Evolutionary conservation across 2,329 filamentous ascomycete genomes (phyloP).

Genomic region (Talaromyces sp.): DNA sequence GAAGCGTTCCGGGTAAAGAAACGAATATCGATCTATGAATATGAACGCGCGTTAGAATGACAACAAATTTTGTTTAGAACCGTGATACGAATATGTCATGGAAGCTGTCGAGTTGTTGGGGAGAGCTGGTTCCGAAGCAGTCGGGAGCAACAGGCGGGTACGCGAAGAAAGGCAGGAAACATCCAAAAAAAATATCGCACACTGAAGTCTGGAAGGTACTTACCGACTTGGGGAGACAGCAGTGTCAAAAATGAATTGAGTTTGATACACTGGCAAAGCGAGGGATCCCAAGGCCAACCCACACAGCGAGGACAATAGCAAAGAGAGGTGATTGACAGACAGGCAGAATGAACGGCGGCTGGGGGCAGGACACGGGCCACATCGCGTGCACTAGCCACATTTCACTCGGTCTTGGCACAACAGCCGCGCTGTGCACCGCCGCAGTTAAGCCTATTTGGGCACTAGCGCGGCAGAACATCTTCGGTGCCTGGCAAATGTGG

Average conservation of each 20-base stretch:
- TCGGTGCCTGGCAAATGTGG: slow-evolving; percentile 8
- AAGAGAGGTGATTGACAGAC: not conserved
- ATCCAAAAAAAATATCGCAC: not conserved
- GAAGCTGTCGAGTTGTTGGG: not conserved
- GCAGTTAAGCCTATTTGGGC: not conserved
- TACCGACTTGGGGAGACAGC: not conserved
- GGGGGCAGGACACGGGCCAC: slow-evolving; percentile 9
- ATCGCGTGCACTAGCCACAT: slow-evolving; percentile 12
- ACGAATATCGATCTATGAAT: not conserved
- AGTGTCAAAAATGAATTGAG: not conserved
- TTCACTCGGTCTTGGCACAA: not conserved
- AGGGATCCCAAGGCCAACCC: not conserved
- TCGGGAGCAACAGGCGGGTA: slow-evolving; percentile 10
- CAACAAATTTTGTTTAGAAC: not conserved
- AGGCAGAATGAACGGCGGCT: slow-evolving; percentile 5
- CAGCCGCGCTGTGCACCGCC: slow-evolving; percentile 11
- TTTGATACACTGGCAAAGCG: slow-evolving; percentile 1
- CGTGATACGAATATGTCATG: not conserved
- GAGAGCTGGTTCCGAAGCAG: slow-evolving; percentile 2
- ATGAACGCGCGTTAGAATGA: not conserved
- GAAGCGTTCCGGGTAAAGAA: not conserved
- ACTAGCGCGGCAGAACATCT: not conserved
- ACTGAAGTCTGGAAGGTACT: not conserved
- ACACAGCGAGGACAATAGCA: not conserved
- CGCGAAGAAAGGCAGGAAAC: slow-evolving; percentile 8